Conservation (phyloP, 345 rosid genomes). For the Noccaea caerulescens region DNA sequence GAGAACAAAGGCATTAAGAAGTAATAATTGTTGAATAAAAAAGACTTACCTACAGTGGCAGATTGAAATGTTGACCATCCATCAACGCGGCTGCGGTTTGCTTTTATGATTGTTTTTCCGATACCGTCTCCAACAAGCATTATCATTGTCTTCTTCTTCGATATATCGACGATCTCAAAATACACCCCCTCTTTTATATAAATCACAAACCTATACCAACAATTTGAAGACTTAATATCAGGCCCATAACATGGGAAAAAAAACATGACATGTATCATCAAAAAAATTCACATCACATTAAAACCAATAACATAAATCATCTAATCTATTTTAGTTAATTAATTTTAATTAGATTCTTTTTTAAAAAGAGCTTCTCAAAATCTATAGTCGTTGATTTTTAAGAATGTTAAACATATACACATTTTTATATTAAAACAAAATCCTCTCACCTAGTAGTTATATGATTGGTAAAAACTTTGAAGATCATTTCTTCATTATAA, state of each 20-base stretch:
- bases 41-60: constrained; percentile 75
- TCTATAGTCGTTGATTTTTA: too few relatives aligned
- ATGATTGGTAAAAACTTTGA: too few relatives aligned
- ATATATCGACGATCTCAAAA: constrained; percentile 74
- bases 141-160: constrained; percentile 54
- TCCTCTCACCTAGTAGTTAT: too few relatives aligned
- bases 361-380: too few relatives aligned
- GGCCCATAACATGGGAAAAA: neutral
- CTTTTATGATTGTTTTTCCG: constrained; percentile 73
- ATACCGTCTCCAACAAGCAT: constrained; percentile 92
- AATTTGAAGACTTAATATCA: neutral
- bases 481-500: constrained; percentile 4
- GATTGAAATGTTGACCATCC: constrained; percentile 80
- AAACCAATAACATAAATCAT: neutral
- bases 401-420: too few relatives aligned
- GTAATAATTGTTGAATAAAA: neutral
- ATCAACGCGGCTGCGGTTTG: constrained; percentile 54
- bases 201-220: constrained; percentile 63
- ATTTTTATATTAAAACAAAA: too few relatives aligned
- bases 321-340: too few relatives aligned
- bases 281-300: neutral
- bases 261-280: neutral
- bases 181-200: constrained; percentile 79
- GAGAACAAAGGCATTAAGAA: neutral
- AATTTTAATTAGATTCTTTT: too few relatives aligned